These are phyloP conservation scores for Dovyalis caffra DNA, from an alignment of 345 rosid species.

Conservation along the genomic window DNA sequence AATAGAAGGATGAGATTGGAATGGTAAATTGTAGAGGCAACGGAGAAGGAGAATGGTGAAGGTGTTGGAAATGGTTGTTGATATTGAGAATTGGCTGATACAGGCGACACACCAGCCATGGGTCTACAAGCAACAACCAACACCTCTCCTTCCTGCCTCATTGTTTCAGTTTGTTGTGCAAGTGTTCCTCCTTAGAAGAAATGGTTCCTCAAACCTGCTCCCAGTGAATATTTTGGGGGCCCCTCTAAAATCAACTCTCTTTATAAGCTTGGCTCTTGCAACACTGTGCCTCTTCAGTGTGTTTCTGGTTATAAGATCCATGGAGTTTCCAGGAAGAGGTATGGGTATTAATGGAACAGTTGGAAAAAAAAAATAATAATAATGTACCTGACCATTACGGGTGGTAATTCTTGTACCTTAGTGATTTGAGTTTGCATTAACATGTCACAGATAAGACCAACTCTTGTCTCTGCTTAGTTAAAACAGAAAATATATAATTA, in stretches of 20 bases:
- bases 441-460: slow-evolving; percentile 11
- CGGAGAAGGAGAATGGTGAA: slow-evolving; percentile 55
- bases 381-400: background rate
- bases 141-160: slow-evolving; percentile 31
- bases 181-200: slow-evolving; percentile 11
- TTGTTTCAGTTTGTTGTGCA: slow-evolving; percentile 4
- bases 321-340: slow-evolving; percentile 21
- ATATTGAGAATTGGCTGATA: slow-evolving; percentile 24
- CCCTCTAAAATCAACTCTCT: background rate
- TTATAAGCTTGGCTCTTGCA: background rate
- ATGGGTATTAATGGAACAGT: background rate
- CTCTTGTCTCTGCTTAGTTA: background rate
- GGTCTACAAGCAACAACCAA: slow-evolving; percentile 33
- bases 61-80: slow-evolving; percentile 53
- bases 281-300: background rate
- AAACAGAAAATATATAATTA: too few relatives aligned
- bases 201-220: slow-evolving; percentile 16
- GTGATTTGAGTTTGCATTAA: too few relatives aligned
- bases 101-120: slow-evolving; percentile 44
- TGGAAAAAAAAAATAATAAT: too few relatives aligned
- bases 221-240: background rate
- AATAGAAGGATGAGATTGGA: slow-evolving; percentile 47
- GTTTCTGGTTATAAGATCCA: background rate
- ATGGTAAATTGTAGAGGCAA: slow-evolving; percentile 34
- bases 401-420: background rate